Conservation (phyloP, 2,329 filamentous ascomycete genomes). For the Pseudopithomyces chartarum region DNA sequence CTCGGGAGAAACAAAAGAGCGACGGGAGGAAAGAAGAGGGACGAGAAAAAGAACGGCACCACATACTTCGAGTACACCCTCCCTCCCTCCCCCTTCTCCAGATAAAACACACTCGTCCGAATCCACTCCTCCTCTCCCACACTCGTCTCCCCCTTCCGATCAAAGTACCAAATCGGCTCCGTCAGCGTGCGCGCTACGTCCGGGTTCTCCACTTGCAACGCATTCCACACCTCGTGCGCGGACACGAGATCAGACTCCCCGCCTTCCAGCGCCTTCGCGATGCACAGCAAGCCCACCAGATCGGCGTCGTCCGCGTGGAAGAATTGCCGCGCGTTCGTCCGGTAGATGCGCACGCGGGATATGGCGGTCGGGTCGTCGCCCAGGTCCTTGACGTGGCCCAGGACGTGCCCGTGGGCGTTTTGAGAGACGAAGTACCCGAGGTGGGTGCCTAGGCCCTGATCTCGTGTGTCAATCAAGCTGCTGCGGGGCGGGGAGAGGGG, state of each 20-base stretch:
- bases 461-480: no score
- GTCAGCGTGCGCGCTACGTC: constrained; percentile 78
- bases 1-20: no score
- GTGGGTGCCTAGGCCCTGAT: constrained; percentile 72
- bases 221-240: constrained; percentile 81
- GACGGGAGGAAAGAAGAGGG: no score
- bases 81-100: constrained; percentile 69
- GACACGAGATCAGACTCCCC: constrained; percentile 84
- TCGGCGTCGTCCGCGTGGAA: constrained; percentile 86
- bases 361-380: constrained; percentile 81
- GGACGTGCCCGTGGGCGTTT: constrained; percentile 81
- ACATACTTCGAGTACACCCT: constrained; percentile 74
- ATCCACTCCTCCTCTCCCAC: constrained; percentile 77
- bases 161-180: constrained; percentile 86
- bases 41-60: no score
- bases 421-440: constrained; percentile 88
- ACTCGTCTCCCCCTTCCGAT: constrained; percentile 83
- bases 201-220: constrained; percentile 72
- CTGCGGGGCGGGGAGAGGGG: not conserved
- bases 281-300: constrained; percentile 81
- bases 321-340: constrained; percentile 83
- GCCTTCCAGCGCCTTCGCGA: constrained; percentile 77
- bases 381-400: constrained; percentile 88
- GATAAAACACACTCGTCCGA: constrained; percentile 72
- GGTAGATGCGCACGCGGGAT: constrained; percentile 87